Evolutionary conservation across 768 basidiomycete species (phyloP).

Genomic region (Suillus alpinus): DNA sequence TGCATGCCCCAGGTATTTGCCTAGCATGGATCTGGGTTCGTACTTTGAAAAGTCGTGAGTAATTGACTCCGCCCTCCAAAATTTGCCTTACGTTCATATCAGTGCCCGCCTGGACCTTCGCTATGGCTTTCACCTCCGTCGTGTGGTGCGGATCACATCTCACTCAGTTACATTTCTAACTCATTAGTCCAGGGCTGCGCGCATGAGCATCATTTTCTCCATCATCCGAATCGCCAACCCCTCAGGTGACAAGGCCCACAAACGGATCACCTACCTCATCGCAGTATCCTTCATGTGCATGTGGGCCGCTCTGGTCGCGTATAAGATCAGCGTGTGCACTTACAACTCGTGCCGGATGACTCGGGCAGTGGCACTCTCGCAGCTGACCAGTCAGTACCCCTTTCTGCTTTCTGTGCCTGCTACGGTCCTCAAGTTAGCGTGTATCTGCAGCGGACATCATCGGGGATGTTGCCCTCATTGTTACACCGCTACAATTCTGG

Average conservation of each 20-base stretch:
- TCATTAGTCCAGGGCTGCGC: constrained; percentile 1
- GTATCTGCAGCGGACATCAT: not conserved
- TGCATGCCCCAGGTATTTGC: not conserved
- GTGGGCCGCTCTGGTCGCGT: not conserved
- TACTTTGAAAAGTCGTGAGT: not conserved
- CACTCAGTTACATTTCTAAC: no score
- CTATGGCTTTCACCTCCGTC: not conserved
- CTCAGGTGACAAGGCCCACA: not conserved
- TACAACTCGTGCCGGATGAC: not conserved
- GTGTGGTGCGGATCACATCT: not conserved
- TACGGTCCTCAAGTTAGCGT: not conserved
- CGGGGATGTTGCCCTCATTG: not conserved
- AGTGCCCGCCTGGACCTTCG: not conserved
- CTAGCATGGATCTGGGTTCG: not conserved
- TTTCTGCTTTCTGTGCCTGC: not conserved
- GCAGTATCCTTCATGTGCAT: not conserved
- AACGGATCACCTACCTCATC: not conserved
- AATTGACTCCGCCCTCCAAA: not conserved
- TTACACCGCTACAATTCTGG: not conserved
- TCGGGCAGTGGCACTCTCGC: not conserved
- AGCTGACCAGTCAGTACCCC: not conserved
- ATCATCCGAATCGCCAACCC: not conserved
- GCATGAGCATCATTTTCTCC: constrained; percentile 6
- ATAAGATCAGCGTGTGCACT: not conserved
- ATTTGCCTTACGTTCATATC: not conserved